Percentiles rank a stretch among this genome's conserved stretches.
phyloP scores from a whole-genome alignment of 192 early-diverging fungal genomes.

The Physocladia obscura region DNA sequence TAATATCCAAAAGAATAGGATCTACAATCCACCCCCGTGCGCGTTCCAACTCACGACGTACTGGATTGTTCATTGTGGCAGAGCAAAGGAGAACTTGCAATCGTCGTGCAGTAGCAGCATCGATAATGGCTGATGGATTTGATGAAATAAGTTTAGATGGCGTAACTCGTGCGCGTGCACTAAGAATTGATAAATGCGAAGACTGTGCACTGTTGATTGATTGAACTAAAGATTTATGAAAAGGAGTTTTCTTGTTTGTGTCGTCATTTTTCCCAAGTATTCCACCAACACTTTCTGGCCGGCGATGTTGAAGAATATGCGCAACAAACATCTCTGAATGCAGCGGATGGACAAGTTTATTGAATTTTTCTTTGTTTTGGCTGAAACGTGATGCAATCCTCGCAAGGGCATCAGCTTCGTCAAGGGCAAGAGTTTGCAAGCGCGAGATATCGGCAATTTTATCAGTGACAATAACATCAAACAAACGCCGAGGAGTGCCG shows the following conservation, averaged over 20 bases:
- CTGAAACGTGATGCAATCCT: conserved; percentile 29
- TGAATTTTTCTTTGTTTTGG: conserved; percentile 30
- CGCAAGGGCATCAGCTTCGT: conserved; percentile 48
- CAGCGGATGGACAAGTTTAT: conserved; percentile 33
- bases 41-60: conserved; percentile 52
- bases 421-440: conserved; percentile 44
- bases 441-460: conserved; percentile 29
- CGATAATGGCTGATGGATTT: neutral
- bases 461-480: conserved; percentile 19
- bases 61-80: conserved; percentile 69
- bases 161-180: neutral
- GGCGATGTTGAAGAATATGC: conserved; percentile 26
- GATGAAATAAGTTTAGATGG: neutral
- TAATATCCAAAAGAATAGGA: conserved; percentile 63
- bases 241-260: neutral
- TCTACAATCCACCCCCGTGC: conserved; percentile 51
- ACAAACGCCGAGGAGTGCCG: conserved; percentile 45
- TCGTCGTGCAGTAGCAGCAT: conserved; percentile 11
- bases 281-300: conserved; percentile 13
- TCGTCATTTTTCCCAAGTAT: neutral
- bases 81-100: conserved; percentile 63
- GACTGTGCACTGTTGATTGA: neutral
- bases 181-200: neutral
- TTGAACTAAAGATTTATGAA: neutral
- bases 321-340: conserved; percentile 42